Percentiles rank a stretch among this genome's conserved stretches.
phyloP scores from a whole-genome alignment of 306 rosid species.

The Vachellia collinsii region DNA sequence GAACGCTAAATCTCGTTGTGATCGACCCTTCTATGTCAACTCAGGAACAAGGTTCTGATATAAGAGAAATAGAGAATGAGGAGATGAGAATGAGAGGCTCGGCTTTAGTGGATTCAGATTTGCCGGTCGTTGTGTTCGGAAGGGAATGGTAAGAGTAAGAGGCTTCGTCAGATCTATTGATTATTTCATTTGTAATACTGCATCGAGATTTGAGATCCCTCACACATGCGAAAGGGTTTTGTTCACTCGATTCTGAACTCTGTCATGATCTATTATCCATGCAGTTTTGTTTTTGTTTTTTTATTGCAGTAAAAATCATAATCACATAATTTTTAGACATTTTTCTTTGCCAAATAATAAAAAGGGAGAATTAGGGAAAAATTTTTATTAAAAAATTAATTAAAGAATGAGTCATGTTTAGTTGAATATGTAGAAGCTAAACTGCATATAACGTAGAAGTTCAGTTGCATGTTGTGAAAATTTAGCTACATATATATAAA shows the following conservation, averaged over 20 bases:
- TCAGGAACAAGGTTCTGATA: conserved; percentile 36
- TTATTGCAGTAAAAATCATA: not conserved
- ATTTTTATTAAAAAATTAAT: no score
- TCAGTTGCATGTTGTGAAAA: no score
- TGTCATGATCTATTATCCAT: not conserved
- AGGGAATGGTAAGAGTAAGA: not conserved
- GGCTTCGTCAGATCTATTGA: not conserved
- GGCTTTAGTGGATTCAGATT: conserved; percentile 21
- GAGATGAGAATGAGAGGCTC: not conserved
- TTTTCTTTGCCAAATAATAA: not conserved
- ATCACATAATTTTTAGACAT: not conserved
- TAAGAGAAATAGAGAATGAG: conserved; percentile 13
- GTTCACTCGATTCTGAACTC: not conserved
- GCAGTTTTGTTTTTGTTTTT: not conserved
- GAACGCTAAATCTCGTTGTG: not conserved
- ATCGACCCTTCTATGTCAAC: not conserved
- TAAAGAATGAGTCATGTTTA: no score
- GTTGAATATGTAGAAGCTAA: no score
- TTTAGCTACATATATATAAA: no score
- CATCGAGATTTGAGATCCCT: conserved; percentile 17
- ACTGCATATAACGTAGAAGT: no score
- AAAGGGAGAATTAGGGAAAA: no score
- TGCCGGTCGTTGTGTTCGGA: not conserved
- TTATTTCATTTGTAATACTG: conserved; percentile 4
- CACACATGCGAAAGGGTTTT: not conserved